Percentiles rank a stretch among this genome's conserved stretches.
Conservation (phyloP, 352 stramenopile genomes). For the Pythium graminicola region DNA sequence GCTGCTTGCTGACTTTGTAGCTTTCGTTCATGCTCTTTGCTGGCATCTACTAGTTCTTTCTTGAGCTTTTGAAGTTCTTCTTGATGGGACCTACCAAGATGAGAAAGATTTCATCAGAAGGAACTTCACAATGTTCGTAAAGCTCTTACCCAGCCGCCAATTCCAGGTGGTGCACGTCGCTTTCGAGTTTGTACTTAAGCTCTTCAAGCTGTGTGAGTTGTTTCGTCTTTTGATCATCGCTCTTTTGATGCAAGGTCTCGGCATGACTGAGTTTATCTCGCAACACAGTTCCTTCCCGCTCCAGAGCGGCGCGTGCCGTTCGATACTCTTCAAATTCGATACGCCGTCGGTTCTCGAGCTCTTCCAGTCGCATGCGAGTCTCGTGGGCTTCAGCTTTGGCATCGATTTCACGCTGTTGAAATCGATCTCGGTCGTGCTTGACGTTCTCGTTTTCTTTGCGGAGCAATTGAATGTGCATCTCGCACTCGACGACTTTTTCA, state of each 20-base stretch:
- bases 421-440: conserved; percentile 58
- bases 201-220: conserved; percentile 53
- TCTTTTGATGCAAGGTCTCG: conserved; percentile 38
- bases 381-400: conserved; percentile 51
- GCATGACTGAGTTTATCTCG: conserved; percentile 48
- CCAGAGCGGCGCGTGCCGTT: conserved; percentile 32
- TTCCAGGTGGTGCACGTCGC: conserved; percentile 38
- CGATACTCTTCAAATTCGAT: conserved; percentile 75
- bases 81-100: conserved; percentile 27
- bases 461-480: conserved; percentile 38
- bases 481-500: conserved; percentile 45
- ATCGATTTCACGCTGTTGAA: conserved; percentile 54
- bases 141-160: conserved; percentile 31
- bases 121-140: background rate
- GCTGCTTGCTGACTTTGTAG: conserved; percentile 30
- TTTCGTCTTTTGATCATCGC: conserved; percentile 46
- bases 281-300: conserved; percentile 45
- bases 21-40: conserved; percentile 39
- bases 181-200: conserved; percentile 53
- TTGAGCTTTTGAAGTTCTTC: conserved; percentile 49
- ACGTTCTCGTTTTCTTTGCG: conserved; percentile 36
- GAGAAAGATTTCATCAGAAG: background rate
- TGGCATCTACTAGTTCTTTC: conserved; percentile 45
- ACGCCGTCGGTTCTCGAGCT: conserved; percentile 51
- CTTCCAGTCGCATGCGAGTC: conserved; percentile 56